Evolutionary conservation across 345 rosid species (phyloP).

Genomic region (Pugionium dolabratum): DNA sequence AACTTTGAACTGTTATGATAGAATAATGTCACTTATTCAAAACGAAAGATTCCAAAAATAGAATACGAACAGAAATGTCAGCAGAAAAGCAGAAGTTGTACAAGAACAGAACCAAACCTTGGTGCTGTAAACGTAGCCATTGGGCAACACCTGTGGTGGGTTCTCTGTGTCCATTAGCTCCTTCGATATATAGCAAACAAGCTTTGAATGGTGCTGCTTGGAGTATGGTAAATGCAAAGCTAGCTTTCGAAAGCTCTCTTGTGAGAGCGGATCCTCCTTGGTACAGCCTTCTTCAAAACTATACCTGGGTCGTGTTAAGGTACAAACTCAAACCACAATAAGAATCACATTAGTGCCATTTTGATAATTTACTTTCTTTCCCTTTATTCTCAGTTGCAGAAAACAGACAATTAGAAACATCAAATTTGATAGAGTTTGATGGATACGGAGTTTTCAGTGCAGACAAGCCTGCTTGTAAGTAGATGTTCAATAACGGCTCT

Average conservation of each 20-base stretch:
- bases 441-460: constrained; percentile 97
- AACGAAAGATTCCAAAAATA: constrained; percentile 10
- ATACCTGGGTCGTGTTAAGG: constrained; percentile 62
- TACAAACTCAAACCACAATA: constrained; percentile 24
- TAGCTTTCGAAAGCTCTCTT: constrained; percentile 84
- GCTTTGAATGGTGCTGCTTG: constrained; percentile 97
- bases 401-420: constrained; percentile 14
- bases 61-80: background rate
- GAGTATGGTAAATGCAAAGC: constrained; percentile 85
- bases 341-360: constrained; percentile 9
- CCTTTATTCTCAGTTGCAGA: constrained; percentile 10
- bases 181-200: constrained; percentile 91
- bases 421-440: constrained; percentile 26
- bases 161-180: constrained; percentile 98
- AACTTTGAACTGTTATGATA: background rate
- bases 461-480: constrained; percentile 93
- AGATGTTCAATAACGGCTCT: constrained; percentile 88
- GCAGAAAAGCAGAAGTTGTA: constrained; percentile 1
- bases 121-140: constrained; percentile 90
- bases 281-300: constrained; percentile 84
- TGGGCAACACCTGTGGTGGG: constrained; percentile 96
- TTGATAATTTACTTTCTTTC: background rate
- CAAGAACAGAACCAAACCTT: constrained; percentile 55
- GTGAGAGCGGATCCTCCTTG: constrained; percentile 94
- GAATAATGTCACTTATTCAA: constrained; percentile 8